These are phyloP conservation scores for Pontederia crassipes DNA, from an alignment of 176 grass and related monocot genomes.

Conservation along the genomic window DNA sequence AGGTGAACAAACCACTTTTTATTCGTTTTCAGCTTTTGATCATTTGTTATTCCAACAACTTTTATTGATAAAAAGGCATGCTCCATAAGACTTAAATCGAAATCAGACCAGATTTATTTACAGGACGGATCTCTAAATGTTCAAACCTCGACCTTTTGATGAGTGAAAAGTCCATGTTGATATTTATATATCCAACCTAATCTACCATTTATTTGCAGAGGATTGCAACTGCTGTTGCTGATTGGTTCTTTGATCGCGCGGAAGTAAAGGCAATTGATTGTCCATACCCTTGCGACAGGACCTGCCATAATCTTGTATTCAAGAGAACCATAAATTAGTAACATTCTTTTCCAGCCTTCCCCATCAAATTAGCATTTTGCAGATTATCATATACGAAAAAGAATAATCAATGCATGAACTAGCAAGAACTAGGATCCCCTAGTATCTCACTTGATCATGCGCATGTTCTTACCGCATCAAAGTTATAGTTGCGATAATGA, in stretches of 20 bases:
- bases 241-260: constrained; percentile 65
- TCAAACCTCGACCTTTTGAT: not conserved
- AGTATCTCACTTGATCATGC: not conserved
- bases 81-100: too few species aligned
- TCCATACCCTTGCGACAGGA: constrained; percentile 73
- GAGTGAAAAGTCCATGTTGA: not conserved
- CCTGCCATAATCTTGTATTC: constrained; percentile 77
- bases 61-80: too few species aligned
- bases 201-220: constrained; percentile 22
- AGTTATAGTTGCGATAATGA: too few species aligned
- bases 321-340: constrained; percentile 22
- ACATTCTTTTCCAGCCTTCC: not conserved
- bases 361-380: not conserved
- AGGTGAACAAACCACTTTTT: too few species aligned
- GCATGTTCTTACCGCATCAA: too few species aligned
- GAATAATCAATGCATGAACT: not conserved
- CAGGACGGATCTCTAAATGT: too few species aligned
- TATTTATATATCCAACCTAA: not conserved
- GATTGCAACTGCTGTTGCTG: constrained; percentile 70
- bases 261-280: constrained; percentile 62
- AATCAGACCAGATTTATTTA: too few species aligned
- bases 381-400: not conserved
- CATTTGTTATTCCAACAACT: too few species aligned
- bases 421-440: not conserved
- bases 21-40: too few species aligned